Percentiles rank a stretch among this genome's conserved stretches.
Conservation (phyloP, 1,284 basidiomycete species). For the Irpex sp. region DNA sequence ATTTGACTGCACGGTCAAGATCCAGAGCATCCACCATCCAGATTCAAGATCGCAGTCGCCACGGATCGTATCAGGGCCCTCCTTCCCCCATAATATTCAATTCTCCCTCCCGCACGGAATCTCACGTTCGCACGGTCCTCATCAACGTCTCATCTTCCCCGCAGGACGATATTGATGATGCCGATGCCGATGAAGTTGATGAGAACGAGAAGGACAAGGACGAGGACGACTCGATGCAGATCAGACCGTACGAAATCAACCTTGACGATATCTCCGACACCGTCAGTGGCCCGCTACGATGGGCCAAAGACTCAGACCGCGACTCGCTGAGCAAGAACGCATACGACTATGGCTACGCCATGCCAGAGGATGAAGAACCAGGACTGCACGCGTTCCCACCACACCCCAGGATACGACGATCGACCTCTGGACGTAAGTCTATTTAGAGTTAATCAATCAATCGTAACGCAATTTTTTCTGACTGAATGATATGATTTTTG, state of each 20-base stretch:
- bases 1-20: constrained; percentile 9
- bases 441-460: background rate
- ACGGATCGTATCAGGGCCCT: constrained; percentile 12
- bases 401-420: constrained; percentile 9
- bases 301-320: constrained; percentile 20
- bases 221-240: constrained; percentile 2
- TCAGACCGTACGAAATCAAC: constrained; percentile 8
- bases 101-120: constrained; percentile 12
- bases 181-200: constrained; percentile 2
- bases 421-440: constrained; percentile 12
- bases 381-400: constrained; percentile 8
- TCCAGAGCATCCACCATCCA: constrained; percentile 11
- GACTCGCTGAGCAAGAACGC: constrained; percentile 21
- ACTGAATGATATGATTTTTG: background rate
- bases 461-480: background rate
- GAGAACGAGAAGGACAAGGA: constrained; percentile 6
- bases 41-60: constrained; percentile 4
- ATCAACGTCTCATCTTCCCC: constrained; percentile 13
- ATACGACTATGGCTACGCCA: constrained; percentile 23
- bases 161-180: background rate
- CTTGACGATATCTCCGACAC: constrained; percentile 16
- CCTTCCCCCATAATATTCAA: constrained; percentile 27
- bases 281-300: constrained; percentile 21
- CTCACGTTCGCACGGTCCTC: constrained; percentile 12
- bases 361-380: constrained; percentile 6